Conservation (phyloP, 768 basidiomycete genomes). For the Botryobasidium botryosum region DNA sequence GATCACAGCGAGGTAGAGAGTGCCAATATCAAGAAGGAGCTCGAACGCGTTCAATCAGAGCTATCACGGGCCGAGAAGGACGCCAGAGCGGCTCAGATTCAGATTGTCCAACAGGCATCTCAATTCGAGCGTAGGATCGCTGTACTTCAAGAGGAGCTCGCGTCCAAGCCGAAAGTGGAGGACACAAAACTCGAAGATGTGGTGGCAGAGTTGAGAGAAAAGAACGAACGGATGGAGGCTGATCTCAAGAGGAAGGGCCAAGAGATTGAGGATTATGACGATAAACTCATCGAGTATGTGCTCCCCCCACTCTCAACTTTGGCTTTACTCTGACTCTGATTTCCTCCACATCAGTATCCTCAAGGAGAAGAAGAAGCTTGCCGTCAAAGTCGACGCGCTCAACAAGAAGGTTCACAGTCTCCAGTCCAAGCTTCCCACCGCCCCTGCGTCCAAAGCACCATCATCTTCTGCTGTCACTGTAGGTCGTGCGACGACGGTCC, state of each 20-base stretch:
- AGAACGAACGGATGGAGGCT: conserved; percentile 60
- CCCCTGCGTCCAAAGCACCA: no score
- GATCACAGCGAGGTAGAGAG: no score
- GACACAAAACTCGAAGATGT: conserved; percentile 38
- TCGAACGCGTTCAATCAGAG: no score
- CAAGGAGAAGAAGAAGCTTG: conserved; percentile 67
- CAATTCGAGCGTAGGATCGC: no score
- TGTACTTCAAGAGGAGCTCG: no score
- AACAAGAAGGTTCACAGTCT: conserved; percentile 56
- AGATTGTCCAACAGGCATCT: no score
- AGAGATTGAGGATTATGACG: conserved; percentile 76
- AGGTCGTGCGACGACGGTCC: no score
- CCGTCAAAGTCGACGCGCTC: conserved; percentile 48
- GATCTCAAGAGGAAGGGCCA: conserved; percentile 47
- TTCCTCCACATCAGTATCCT: conserved; percentile 39
- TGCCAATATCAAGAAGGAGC: no score
- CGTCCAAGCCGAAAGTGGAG: no score
- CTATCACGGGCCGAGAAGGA: no score
- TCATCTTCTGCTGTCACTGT: no score
- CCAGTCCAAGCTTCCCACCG: conserved; percentile 44
- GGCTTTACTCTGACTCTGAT: conserved; percentile 3
- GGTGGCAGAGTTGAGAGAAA: conserved; percentile 45
- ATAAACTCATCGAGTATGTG: conserved; percentile 62
- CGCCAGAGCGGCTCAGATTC: no score
- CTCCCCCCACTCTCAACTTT: not conserved